Conservation (phyloP, 345 rosid genomes). For the Theobroma cacao region DNA sequence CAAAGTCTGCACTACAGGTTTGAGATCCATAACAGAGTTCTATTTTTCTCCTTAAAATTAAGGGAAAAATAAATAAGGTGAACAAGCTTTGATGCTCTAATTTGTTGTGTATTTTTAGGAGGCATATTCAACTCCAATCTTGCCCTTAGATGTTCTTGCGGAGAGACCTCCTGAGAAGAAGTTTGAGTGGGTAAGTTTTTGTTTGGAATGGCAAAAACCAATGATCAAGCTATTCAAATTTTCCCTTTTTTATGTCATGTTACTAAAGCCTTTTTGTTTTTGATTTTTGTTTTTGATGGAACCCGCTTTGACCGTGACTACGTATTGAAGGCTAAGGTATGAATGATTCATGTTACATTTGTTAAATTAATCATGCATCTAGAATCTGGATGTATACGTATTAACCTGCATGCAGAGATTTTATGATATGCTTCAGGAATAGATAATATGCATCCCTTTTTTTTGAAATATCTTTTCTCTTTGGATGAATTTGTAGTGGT, state of each 20-base stretch:
- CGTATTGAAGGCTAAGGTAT: conserved; percentile 83
- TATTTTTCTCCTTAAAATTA: background rate
- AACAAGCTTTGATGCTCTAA: background rate
- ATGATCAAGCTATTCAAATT: background rate
- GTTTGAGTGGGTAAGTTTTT: conserved; percentile 57
- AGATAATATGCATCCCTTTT: background rate
- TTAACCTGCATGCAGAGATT: conserved; percentile 9
- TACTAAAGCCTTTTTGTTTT: background rate
- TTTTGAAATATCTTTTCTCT: background rate
- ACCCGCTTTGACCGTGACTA: conserved; percentile 22
- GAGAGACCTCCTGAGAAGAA: conserved; percentile 70
- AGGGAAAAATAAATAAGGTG: background rate
- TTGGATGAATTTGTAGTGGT: background rate
- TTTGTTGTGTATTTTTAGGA: conserved; percentile 42
- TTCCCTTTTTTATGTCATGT: background rate
- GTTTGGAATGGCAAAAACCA: background rate
- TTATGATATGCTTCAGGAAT: background rate
- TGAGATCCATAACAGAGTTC: background rate
- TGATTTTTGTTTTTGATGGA: conserved; percentile 38
- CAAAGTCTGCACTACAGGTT: conserved; percentile 86
- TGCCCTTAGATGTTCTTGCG: conserved; percentile 85
- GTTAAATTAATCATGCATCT: conserved; percentile 5
- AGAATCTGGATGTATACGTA: background rate
- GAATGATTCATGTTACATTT: conserved; percentile 9
- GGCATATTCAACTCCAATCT: conserved; percentile 78